Percentiles rank a stretch among this genome's conserved stretches.
Evolutionary conservation across 371 early-diverging fungal species (phyloP).

Genomic region (Mucor saturninus): DNA sequence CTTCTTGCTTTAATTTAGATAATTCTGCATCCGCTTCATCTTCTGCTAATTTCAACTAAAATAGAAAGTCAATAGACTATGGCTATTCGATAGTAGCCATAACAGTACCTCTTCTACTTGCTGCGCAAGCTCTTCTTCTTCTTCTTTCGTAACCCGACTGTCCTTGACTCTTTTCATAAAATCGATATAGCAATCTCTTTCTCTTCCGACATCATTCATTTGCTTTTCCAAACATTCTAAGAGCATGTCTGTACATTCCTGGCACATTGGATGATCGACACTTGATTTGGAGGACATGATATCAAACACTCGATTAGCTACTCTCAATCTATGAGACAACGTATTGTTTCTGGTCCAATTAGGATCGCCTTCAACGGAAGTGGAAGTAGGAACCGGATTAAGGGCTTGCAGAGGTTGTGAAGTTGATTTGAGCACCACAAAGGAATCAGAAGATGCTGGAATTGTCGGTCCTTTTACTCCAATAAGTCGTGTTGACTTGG

Average conservation of each 20-base stretch:
- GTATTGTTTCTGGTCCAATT: slow-evolving; percentile 42
- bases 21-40: slow-evolving; percentile 59
- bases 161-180: slow-evolving; percentile 66
- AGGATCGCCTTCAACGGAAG: slow-evolving; percentile 22
- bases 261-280: slow-evolving; percentile 88
- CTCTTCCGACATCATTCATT: slow-evolving; percentile 68
- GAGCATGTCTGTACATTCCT: slow-evolving; percentile 86
- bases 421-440: slow-evolving; percentile 45
- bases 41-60: slow-evolving; percentile 54
- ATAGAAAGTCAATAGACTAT: not conserved
- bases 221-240: slow-evolving; percentile 71
- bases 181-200: slow-evolving; percentile 78
- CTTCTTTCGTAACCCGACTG: slow-evolving; percentile 55
- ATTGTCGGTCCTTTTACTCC: slow-evolving; percentile 12
- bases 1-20: slow-evolving; percentile 63
- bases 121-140: slow-evolving; percentile 46
- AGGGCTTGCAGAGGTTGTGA: slow-evolving; percentile 6
- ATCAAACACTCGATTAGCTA: slow-evolving; percentile 72
- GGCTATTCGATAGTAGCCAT: not conserved
- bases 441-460: slow-evolving; percentile 59
- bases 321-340: slow-evolving; percentile 63
- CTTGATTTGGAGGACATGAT: slow-evolving; percentile 72
- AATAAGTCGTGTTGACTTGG: slow-evolving; percentile 4
- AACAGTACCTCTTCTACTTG: slow-evolving; percentile 57
- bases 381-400: not conserved